phyloP scores from a whole-genome alignment of 2,329 filamentous ascomycete species.

The Pseudopyricularia cyperi region DNA sequence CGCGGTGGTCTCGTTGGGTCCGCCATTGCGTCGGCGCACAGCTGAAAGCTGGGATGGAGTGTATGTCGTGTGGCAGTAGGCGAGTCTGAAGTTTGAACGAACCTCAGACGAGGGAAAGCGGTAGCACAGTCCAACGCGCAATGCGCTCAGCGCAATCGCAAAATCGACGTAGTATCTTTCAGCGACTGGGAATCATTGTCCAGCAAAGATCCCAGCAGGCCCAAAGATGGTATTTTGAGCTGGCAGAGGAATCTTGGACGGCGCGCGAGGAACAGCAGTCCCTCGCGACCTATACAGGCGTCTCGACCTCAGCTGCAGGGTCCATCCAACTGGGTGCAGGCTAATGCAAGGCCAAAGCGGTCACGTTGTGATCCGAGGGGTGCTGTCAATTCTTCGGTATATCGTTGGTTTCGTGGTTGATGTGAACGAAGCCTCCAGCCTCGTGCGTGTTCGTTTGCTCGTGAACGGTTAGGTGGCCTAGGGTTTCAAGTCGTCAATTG shows the following conservation, averaged over 20 bases:
- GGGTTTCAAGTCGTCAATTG: no score
- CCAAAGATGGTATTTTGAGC: not conserved
- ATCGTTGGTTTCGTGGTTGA: no score
- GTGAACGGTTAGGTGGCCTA: no score
- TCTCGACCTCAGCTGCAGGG: no score
- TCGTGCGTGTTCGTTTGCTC: no score
- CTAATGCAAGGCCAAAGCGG: no score
- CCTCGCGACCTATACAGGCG: no score
- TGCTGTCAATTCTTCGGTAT: no score
- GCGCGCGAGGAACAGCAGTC: not conserved
- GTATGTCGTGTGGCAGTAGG: not conserved
- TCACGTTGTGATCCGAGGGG: no score
- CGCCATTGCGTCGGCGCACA: conserved; percentile 10
- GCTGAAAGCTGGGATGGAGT: not conserved
- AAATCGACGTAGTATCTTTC: not conserved
- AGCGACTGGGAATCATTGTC: not conserved
- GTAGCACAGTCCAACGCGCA: not conserved
- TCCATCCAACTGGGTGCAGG: no score
- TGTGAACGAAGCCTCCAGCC: no score
- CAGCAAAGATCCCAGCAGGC: not conserved
- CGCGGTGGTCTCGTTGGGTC: conserved; percentile 12
- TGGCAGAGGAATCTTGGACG: not conserved
- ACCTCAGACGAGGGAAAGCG: not conserved
- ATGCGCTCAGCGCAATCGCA: not conserved
- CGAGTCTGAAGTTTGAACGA: not conserved